Evolutionary conservation across 345 rosid species (phyloP).

Genomic region (Xanthoceras sorbifolium): DNA sequence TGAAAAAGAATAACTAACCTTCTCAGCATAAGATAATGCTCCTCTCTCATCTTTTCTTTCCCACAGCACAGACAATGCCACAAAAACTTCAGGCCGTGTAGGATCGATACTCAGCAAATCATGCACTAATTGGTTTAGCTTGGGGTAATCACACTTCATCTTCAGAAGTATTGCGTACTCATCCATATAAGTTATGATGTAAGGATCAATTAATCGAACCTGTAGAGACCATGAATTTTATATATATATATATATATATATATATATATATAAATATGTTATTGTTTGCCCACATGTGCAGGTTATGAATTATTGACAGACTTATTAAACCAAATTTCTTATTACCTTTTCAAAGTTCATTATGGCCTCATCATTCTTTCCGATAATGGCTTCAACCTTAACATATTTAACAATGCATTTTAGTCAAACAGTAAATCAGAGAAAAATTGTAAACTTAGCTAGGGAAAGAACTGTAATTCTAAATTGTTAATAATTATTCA

Average conservation of each 20-base stretch:
- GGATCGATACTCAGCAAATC: constrained; percentile 86
- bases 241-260: constrained; percentile 2
- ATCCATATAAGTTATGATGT: constrained; percentile 83
- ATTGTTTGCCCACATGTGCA: background rate
- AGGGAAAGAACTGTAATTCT: background rate
- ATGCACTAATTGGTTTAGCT: constrained; percentile 87
- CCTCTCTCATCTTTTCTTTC: constrained; percentile 86
- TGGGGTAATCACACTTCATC: constrained; percentile 75
- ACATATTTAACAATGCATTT: constrained; percentile 26
- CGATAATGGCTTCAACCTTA: constrained; percentile 92
- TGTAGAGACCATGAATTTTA: constrained; percentile 37
- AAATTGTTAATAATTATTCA: too few relatives aligned
- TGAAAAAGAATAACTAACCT: constrained; percentile 52
- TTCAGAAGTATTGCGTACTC: constrained; percentile 97
- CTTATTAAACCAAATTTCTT: constrained; percentile 11
- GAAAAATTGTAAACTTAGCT: constrained; percentile 13
- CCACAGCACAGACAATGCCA: constrained; percentile 83
- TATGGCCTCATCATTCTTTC: constrained; percentile 90
- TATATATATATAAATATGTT: constrained; percentile 12
- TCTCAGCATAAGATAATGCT: constrained; percentile 89
- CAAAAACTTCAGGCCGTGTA: constrained; percentile 87
- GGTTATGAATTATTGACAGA: constrained; percentile 6
- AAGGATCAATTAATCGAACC: constrained; percentile 95
- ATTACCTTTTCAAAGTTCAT: constrained; percentile 89
- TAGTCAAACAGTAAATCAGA: constrained; percentile 23